phyloP scores from a whole-genome alignment of 192 early-diverging fungal genomes.

The Coemansia sp. region DNA sequence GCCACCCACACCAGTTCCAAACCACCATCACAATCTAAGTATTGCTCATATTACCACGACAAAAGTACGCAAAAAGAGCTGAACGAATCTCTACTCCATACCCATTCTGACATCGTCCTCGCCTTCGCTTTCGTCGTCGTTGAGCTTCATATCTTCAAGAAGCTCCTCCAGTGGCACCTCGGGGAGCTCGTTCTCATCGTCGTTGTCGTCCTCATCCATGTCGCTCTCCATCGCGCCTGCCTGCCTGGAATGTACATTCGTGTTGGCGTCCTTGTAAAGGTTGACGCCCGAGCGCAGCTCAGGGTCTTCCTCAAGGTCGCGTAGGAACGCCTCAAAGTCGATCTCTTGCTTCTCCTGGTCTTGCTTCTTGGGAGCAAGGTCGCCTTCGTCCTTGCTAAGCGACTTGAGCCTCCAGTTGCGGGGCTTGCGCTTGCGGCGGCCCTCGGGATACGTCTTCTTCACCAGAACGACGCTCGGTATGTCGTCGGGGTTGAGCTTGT shows the following conservation, averaged over 20 bases:
- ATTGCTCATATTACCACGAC: too few species aligned
- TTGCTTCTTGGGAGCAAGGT: conserved; percentile 72
- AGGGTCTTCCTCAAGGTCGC: conserved; percentile 97
- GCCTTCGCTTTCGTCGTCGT: conserved; percentile 59
- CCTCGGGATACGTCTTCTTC: conserved; percentile 87
- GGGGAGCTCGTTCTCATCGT: conserved; percentile 87
- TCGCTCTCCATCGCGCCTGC: conserved; percentile 23
- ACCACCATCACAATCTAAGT: too few species aligned
- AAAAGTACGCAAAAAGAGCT: background rate
- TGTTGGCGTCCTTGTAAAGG: conserved; percentile 72
- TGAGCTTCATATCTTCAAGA: conserved; percentile 83
- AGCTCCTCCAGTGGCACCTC: conserved; percentile 92
- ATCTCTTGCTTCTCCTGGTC: conserved; percentile 76
- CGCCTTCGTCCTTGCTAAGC: conserved; percentile 87
- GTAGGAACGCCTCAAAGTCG: conserved; percentile 95
- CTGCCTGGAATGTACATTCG: background rate
- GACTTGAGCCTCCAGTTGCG: conserved; percentile 92
- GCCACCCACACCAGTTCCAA: too few species aligned
- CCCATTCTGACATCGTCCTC: conserved; percentile 34
- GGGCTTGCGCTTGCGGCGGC: conserved; percentile 78
- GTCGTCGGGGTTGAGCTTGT: conserved; percentile 61
- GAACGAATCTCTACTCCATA: conserved; percentile 4
- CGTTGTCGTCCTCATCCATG: conserved; percentile 45
- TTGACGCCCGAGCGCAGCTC: conserved; percentile 94
- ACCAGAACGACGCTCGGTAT: conserved; percentile 91